A percentile compares a stretch with the other conserved stretches of the same genome.
These are phyloP conservation scores for Candida sanyaensis DNA, from an alignment of 1,139 yeast species.

Conservation along the genomic window DNA sequence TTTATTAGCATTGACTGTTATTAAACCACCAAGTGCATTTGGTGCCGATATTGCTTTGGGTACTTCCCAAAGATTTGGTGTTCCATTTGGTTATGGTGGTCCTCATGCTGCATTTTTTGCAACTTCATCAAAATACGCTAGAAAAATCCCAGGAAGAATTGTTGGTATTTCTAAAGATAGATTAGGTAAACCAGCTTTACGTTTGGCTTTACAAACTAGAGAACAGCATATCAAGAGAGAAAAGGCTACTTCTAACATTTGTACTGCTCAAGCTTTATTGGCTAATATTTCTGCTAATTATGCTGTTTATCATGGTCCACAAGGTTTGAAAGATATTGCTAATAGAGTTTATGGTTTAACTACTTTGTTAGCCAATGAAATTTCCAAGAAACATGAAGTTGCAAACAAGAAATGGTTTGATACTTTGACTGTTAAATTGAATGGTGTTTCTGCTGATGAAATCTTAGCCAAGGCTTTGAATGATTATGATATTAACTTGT, in stretches of 20 bases:
- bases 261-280: constrained; percentile 95
- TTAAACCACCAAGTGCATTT: constrained; percentile 80
- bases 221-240: constrained; percentile 98
- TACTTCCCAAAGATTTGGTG: constrained; percentile 93
- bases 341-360: constrained; percentile 76
- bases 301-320: constrained; percentile 95
- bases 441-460: constrained; percentile 53
- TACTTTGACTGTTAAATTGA: constrained; percentile 71
- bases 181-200: constrained; percentile 81
- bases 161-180: constrained; percentile 94
- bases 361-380: constrained; percentile 62
- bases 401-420: constrained; percentile 77
- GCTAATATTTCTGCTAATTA: constrained; percentile 96
- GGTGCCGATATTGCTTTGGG: constrained; percentile 96
- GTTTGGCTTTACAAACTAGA: constrained; percentile 95
- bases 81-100: constrained; percentile 97
- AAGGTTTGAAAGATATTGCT: constrained; percentile 83
- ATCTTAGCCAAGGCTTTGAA: constrained; percentile 59
- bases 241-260: constrained; percentile 95
- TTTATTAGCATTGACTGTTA: constrained; percentile 79
- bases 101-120: constrained; percentile 99
- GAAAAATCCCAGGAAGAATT: constrained; percentile 95
- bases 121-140: constrained; percentile 71
- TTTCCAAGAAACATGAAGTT: constrained; percentile 50
- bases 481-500: constrained; percentile 71